phyloP scores from a whole-genome alignment of 805 yeast genomes.

The Wickerhamomyces bisporus region DNA sequence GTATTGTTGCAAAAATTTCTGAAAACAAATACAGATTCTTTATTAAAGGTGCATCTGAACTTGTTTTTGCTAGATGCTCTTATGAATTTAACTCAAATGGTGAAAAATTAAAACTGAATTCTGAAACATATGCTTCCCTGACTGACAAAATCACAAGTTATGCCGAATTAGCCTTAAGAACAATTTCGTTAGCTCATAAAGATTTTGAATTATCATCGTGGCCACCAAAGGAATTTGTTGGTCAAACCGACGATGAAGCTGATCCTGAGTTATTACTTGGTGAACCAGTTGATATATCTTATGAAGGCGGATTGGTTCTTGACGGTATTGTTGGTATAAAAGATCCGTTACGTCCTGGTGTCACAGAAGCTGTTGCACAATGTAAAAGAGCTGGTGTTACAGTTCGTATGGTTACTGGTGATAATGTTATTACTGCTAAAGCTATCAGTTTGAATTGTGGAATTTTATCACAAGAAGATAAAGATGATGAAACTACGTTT shows the following conservation, averaged over 20 bases:
- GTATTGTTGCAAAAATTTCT: slow-evolving; percentile 54
- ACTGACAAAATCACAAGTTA: slow-evolving; percentile 44
- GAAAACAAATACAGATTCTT: slow-evolving; percentile 48
- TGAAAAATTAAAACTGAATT: slow-evolving; percentile 22
- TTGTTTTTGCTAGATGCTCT: slow-evolving; percentile 60
- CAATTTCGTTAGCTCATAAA: slow-evolving; percentile 81
- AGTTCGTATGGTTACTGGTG: slow-evolving; percentile 98
- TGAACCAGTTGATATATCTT: slow-evolving; percentile 23
- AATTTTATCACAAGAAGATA: slow-evolving; percentile 47
- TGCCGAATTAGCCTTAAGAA: slow-evolving; percentile 80
- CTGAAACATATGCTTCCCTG: slow-evolving; percentile 25
- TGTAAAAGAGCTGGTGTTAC: slow-evolving; percentile 90
- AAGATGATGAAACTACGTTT: slow-evolving; percentile 49
- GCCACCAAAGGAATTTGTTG: slow-evolving; percentile 59
- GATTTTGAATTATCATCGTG: slow-evolving; percentile 53
- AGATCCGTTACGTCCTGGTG: slow-evolving; percentile 91
- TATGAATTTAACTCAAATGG: slow-evolving; percentile 31
- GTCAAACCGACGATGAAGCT: slow-evolving; percentile 33
- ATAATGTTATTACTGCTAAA: slow-evolving; percentile 83
- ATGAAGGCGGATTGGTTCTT: slow-evolving; percentile 38
- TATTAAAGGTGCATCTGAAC: slow-evolving; percentile 94
- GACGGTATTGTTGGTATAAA: slow-evolving; percentile 87
- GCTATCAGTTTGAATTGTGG: slow-evolving; percentile 89
- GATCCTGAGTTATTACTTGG: slow-evolving; percentile 38
- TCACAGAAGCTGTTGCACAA: slow-evolving; percentile 77